Base-by-base conservation (phyloP, 768 basidiomycete species). In the Lepiota brunneoincarnata region DNA sequence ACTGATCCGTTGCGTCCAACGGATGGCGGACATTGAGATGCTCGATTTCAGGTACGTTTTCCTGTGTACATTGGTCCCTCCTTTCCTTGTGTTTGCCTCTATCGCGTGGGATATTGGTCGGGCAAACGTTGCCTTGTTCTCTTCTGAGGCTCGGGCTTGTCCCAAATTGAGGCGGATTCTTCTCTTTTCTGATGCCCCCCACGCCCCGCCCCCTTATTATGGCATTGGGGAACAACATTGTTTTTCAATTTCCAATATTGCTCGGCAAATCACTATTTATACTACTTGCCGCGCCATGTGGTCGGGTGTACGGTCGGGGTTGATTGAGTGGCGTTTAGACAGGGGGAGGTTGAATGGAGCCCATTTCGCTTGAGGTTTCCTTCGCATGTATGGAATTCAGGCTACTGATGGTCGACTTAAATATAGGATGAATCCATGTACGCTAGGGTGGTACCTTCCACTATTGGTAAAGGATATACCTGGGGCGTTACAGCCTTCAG, bases 371-470 rank as follows among this genome's bases (percentile, higher is more conserved):
- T 44, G 23, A 28, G 14, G 10, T 38, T 12, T 31, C 38, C 35
- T 15, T 43, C 35, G 21, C 2, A 26, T 45, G 44, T 17, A 39
- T 21, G 28, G 17, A 18, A n/a, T 23, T 34, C 45, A 35, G 28
- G 28, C 44, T 39, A 41, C 46, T 51, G 47, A 51, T 64, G 51
- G 55, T 45, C 49, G 39, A 36, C 51, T 59, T 39, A 48, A 18
- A 38, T 48, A 50, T 61, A 80, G 79, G 67, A 97, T 98, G 93
- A 99, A 99, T 65, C 95, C 97, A 50, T 93, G 90, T 61, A 98
- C 95, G 17, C 84, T 98, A 10, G 91, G 91, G 5, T 96, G 93
- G 89, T 98, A 99, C 69, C 78, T 97, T 31, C 93, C 97, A 20
- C 72, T 98, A 55, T 77, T 94, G 48, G 83, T 90, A 54, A 76